phyloP scores from a whole-genome alignment of 2,329 filamentous ascomycete genomes.

The Aspergillus glaucus region DNA sequence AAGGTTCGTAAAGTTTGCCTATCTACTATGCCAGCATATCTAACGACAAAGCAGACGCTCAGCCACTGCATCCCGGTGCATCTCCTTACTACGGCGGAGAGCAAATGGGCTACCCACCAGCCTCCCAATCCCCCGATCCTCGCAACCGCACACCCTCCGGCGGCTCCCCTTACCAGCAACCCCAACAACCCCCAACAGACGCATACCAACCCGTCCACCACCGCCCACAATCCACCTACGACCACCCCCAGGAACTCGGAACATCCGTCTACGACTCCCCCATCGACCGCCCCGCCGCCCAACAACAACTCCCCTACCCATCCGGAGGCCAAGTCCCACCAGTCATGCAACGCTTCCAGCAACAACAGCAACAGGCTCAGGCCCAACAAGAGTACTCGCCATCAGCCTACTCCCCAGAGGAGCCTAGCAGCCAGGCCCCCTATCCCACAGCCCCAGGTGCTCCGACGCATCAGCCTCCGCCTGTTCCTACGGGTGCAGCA shows the following conservation, averaged over 20 bases:
- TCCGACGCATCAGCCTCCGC: conserved; percentile 30
- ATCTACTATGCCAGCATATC: no score
- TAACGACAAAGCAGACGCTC: conserved; percentile 16
- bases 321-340: conserved; percentile 20
- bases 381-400: conserved; percentile 35
- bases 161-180: conserved; percentile 33
- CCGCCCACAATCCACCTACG: conserved; percentile 62
- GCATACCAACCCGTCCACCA: conserved; percentile 42
- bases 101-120: conserved; percentile 35
- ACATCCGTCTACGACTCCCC: conserved; percentile 74
- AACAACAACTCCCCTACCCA: conserved; percentile 31
- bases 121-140: conserved; percentile 36
- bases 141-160: conserved; percentile 30
- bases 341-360: conserved; percentile 27
- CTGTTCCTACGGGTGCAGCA: conserved; percentile 24
- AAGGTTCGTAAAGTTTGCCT: conserved; percentile 34
- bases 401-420: conserved; percentile 34
- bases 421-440: conserved; percentile 20
- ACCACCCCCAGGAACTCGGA: conserved; percentile 68
- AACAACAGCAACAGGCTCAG: conserved; percentile 24
- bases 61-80: conserved; percentile 41
- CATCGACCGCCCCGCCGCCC: conserved; percentile 38
- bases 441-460: conserved; percentile 25
- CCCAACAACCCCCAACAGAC: conserved; percentile 47
- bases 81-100: conserved; percentile 62